Evolutionary conservation across 2,329 filamentous ascomycete genomes (phyloP), one percentile per base, ranked within the genome.

Genomic region (Fonsecaea erecta): DNA sequence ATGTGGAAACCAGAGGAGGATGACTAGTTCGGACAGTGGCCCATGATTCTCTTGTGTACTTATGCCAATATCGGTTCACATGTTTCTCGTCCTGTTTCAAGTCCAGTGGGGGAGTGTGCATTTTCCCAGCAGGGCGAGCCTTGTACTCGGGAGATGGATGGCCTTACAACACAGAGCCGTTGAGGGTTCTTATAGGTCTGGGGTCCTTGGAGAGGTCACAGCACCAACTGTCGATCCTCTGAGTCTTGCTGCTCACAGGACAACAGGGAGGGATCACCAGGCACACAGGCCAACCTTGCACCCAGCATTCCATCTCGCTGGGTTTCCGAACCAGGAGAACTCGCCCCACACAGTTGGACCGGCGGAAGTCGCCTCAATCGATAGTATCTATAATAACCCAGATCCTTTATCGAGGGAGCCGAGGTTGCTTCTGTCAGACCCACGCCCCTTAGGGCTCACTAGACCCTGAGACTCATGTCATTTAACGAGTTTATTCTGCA

Each of bases 351-450:
- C 18, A 9, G 24, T n/a, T 24, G 43, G 43, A 24, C 7, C 18
- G 18, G 43, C 43, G 43, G 43, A 24, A 48, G 43, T 48, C 43
- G 43, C 43, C 43, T 48, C 37, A 18, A 8, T n/a, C 37, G 18
- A n/a, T 40, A 40, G 37, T 40, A 40, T n/a, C n/a, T n/a, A n/a
- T n/a, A n/a, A n/a, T n/a, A n/a, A n/a, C n/a, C n/a, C n/a, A n/a
- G n/a, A n/a, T n/a, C n/a, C n/a, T n/a, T 48, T 48, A 48, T 48
- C 43, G 21, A 48, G 43, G 18, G 43, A 48, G 43, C 43, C 43
- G 18, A 48, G 21, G 43, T 48, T 48, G 43, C 43, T 48, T 48
- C 43, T 48, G 43, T 24, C 43, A 48, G 43, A 48, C 43, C 43
- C 43, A 48, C 43, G 43, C 43, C 18, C 18, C 18, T 48, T 18